Evolutionary conservation across 352 stramenopile species (phyloP).

Genomic region (Globisporangium lucens): DNA sequence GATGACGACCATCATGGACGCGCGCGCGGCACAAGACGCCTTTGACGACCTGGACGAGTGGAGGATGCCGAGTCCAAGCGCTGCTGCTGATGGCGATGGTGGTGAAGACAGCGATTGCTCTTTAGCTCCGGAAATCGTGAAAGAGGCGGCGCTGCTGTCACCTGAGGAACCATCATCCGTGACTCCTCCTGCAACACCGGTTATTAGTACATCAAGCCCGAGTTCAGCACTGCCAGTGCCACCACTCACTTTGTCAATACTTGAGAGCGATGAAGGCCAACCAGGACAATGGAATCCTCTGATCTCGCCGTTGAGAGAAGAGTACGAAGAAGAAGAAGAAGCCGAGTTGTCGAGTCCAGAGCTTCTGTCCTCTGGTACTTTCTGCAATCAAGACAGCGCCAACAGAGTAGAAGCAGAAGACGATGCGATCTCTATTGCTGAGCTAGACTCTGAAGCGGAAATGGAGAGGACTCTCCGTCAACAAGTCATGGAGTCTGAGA

Average conservation of each 20-base stretch:
- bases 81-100: not conserved
- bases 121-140: not conserved
- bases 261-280: not conserved
- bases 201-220: not conserved
- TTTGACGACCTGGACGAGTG: not conserved
- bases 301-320: slow-evolving; percentile 53
- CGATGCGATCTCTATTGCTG: not conserved
- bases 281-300: slow-evolving; percentile 31
- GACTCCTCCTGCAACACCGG: not conserved
- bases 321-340: not conserved
- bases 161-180: not conserved
- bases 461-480: slow-evolving; percentile 16
- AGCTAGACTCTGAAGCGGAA: slow-evolving; percentile 1
- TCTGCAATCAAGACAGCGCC: slow-evolving; percentile 9
- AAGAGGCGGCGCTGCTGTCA: not conserved
- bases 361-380: not conserved
- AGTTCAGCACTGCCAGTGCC: not conserved
- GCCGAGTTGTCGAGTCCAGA: not conserved
- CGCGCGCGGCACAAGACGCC: slow-evolving; percentile 7
- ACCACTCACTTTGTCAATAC: not conserved
- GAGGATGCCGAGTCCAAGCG: not conserved
- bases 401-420: not conserved
- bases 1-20: slow-evolving; percentile 21
- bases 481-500: slow-evolving; percentile 8
- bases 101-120: not conserved